Evolutionary conservation across 2,329 filamentous ascomycete species (phyloP).

Genomic region (Diaporthe ampelina): DNA sequence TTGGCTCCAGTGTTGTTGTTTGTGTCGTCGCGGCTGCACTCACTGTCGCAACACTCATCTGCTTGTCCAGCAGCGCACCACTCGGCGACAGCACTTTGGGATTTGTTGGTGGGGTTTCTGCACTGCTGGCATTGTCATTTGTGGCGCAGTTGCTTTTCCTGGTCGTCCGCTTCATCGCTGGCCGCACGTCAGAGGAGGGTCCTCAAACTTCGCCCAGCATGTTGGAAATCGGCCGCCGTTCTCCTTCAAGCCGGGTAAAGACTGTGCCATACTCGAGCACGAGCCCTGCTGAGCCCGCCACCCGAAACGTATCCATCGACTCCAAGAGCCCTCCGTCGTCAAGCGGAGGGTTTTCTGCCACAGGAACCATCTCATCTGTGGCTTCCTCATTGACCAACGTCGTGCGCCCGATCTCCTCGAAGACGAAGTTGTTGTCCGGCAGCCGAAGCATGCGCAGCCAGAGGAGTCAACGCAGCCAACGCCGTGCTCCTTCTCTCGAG

Average conservation of each 20-base stretch:
- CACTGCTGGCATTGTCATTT: slow-evolving; percentile 61
- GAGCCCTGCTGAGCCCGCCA: slow-evolving; percentile 50
- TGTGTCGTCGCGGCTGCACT: slow-evolving; percentile 61
- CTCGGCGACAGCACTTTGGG: slow-evolving; percentile 50
- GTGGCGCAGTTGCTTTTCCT: slow-evolving; percentile 64
- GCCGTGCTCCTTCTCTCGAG: slow-evolving; percentile 63
- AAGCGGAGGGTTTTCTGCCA: slow-evolving; percentile 58
- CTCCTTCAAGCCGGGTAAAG: slow-evolving; percentile 60
- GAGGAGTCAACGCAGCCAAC: slow-evolving; percentile 41
- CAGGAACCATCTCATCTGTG: slow-evolving; percentile 62
- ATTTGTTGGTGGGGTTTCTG: slow-evolving; percentile 60
- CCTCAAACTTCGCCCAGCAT: slow-evolving; percentile 49
- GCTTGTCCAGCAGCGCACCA: slow-evolving; percentile 53
- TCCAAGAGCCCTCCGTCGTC: slow-evolving; percentile 60
- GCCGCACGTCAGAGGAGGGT: slow-evolving; percentile 50
- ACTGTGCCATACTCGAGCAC: slow-evolving; percentile 66
- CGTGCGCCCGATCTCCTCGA: slow-evolving; percentile 70
- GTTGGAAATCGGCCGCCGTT: slow-evolving; percentile 51
- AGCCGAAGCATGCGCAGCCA: slow-evolving; percentile 51
- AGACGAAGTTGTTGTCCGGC: slow-evolving; percentile 64
- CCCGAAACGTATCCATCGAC: slow-evolving; percentile 53
- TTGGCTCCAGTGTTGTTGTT: slow-evolving; percentile 55
- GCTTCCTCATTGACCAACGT: slow-evolving; percentile 62
- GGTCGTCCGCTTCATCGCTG: slow-evolving; percentile 58
- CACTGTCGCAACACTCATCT: slow-evolving; percentile 60